Evolutionary conservation across 148 eudicot genomes (phyloP).

Genomic region (Vaccinium vitisidaea): DNA sequence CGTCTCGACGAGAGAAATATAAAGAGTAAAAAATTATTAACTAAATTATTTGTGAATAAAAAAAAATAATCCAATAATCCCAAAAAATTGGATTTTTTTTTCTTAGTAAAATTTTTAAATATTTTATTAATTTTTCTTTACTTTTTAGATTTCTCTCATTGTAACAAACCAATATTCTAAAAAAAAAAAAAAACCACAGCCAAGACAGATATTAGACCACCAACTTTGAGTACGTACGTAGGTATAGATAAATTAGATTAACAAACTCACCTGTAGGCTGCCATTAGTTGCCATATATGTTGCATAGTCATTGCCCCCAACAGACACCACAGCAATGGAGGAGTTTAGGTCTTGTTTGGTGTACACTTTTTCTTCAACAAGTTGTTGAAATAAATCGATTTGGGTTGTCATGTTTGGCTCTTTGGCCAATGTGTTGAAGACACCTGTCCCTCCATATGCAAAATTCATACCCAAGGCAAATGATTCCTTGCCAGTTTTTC

Average conservation of each 20-base stretch:
- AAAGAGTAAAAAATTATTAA: no score
- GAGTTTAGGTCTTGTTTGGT: constrained; percentile 31
- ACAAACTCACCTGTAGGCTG: constrained; percentile 27
- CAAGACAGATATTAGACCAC: background rate
- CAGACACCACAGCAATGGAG: constrained; percentile 45
- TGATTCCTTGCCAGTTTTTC: constrained; percentile 16
- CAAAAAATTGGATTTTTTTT: no score
- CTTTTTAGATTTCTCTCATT: no score
- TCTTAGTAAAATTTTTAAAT: no score
- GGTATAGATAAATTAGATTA: constrained; percentile 6
- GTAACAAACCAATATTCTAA: no score
- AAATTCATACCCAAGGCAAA: constrained; percentile 26
- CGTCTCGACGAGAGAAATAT: no score
- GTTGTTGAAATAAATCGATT: constrained; percentile 30
- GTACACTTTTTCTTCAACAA: constrained; percentile 27
- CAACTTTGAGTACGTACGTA: background rate
- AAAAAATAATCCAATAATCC: no score
- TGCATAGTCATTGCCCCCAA: constrained; percentile 60
- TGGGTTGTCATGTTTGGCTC: constrained; percentile 41
- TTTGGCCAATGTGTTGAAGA: constrained; percentile 22
- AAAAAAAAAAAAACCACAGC: no score
- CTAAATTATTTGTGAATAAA: no score
- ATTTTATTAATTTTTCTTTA: no score
- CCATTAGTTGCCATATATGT: constrained; percentile 29
- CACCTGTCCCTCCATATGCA: constrained; percentile 44